phyloP scores from a whole-genome alignment of 257 asterid species.

The Capsicum chinense region DNA sequence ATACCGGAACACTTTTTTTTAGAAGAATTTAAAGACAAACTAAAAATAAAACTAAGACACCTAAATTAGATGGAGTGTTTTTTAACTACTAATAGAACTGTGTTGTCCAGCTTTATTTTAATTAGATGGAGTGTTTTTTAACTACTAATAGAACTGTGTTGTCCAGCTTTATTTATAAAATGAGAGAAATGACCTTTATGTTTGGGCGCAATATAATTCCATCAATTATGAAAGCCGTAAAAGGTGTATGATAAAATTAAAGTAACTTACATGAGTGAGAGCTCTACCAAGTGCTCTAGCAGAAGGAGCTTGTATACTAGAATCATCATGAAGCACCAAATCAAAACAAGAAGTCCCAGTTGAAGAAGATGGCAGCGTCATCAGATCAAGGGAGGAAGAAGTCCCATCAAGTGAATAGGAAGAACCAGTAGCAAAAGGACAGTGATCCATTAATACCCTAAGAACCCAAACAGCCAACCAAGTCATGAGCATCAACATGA shows the following conservation, averaged over 20 bases:
- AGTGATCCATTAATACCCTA: conserved; percentile 42
- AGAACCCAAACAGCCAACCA: conserved; percentile 45
- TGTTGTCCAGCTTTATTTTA: too few relatives aligned
- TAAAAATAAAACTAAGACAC: too few relatives aligned
- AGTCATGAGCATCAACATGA: conserved; percentile 40
- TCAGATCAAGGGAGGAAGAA: background rate
- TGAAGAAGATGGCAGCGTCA: background rate
- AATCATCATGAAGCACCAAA: conserved; percentile 30
- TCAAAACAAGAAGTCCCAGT: conserved; percentile 20
- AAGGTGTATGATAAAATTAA: background rate
- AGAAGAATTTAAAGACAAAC: too few relatives aligned
- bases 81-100: too few relatives aligned
- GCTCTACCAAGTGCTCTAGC: conserved; percentile 42
- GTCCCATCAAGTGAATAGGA: background rate
- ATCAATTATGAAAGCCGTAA: background rate
- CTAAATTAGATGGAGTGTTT: too few relatives aligned
- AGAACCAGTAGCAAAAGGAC: conserved; percentile 24
- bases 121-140: too few relatives aligned
- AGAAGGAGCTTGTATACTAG: conserved; percentile 29
- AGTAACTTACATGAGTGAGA: conserved; percentile 39
- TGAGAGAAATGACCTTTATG: too few relatives aligned
- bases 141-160: too few relatives aligned
- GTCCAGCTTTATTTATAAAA: too few relatives aligned
- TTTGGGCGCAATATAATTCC: too few relatives aligned
- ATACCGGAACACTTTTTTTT: too few relatives aligned